phyloP scores from a whole-genome alignment of 345 rosid species.

The Gossypium ekmanianum region DNA sequence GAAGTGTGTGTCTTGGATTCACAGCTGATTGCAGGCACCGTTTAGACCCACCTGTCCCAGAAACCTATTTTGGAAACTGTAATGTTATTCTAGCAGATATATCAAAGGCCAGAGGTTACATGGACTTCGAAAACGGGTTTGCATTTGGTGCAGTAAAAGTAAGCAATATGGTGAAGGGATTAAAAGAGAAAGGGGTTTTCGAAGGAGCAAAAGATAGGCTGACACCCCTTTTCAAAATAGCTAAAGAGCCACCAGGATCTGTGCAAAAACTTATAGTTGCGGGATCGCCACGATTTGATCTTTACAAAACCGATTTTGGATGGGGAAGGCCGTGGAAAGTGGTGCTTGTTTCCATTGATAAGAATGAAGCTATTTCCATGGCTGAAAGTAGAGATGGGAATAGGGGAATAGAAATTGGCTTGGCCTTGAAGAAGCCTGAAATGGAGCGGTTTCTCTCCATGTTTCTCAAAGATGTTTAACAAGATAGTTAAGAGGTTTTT shows the following conservation, averaged over 20 bases:
- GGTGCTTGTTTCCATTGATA: constrained; percentile 22
- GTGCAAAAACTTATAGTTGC: neutral
- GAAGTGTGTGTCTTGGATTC: constrained; percentile 10
- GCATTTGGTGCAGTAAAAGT: neutral
- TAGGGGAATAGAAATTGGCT: constrained; percentile 26
- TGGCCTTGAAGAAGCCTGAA: constrained; percentile 25
- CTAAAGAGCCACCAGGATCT: neutral
- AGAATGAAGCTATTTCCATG: constrained; percentile 19
- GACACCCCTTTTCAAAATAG: neutral
- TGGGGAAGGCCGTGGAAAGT: constrained; percentile 30
- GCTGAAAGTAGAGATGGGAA: constrained; percentile 21
- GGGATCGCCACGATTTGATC: constrained; percentile 15
- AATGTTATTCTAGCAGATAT: neutral
- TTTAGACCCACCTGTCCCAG: constrained; percentile 20
- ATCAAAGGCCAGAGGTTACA: neutral
- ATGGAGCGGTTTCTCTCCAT: constrained; percentile 16
- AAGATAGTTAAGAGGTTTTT: no score
- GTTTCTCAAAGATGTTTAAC: constrained; percentile 11
- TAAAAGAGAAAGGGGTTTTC: neutral
- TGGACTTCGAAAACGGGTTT: constrained; percentile 6
- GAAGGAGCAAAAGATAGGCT: neutral
- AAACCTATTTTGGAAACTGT: constrained; percentile 35
- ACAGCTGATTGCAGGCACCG: constrained; percentile 29
- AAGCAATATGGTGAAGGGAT: neutral
- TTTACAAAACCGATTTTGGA: constrained; percentile 22